Evolutionary conservation across 1,139 yeast genomes (phyloP), one percentile per base, ranked within the genome.

Genomic region (Pichia sp.): DNA sequence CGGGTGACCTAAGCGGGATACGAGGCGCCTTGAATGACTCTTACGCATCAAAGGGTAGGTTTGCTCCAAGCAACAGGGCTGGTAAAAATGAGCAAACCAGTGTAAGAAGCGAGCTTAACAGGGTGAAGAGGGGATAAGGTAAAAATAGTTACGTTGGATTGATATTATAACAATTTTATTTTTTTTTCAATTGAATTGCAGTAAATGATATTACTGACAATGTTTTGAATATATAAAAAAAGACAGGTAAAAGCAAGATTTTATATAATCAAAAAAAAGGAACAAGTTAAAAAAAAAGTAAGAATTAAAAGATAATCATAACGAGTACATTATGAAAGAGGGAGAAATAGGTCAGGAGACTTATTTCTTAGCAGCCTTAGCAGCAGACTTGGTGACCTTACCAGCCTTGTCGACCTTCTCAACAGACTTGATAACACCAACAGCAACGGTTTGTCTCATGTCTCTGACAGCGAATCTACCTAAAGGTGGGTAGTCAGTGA

Each of bases 371-470:
- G 87, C 86, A 79, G 97, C 97, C 90, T 93, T 93, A 74, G 80
- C 85, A 77, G 98, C 98, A 79, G 99, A 95, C 92, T 93, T 93
- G 93, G 99, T 93, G 72, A 93, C 97, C 93, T 93, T 93, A 83
- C 95, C 96, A 56, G 71, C 72, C 80, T 82, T 84, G 81, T 86
- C 95, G 67, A 95, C 75, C 89, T 93, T 93, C 75, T 84, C 97
- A 73, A 93, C 98, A 70, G 95, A 80, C 89, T 92, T 92, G 93
- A 92, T 90, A 76, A 92, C 97, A 90, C 97, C 98, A 77, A 92
- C 97, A 75, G 97, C 97, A 72, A 92, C 98, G 70, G 97, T 90
- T 81, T 90, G 97, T 87, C 97, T 89, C 97, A 90, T 90, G 81
- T 90, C 97, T 87, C 97, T 93, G 84, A 90, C 97, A 75, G 97